Conservation (phyloP, 2,329 filamentous ascomycete genomes). For the Calonectria pteridis region DNA sequence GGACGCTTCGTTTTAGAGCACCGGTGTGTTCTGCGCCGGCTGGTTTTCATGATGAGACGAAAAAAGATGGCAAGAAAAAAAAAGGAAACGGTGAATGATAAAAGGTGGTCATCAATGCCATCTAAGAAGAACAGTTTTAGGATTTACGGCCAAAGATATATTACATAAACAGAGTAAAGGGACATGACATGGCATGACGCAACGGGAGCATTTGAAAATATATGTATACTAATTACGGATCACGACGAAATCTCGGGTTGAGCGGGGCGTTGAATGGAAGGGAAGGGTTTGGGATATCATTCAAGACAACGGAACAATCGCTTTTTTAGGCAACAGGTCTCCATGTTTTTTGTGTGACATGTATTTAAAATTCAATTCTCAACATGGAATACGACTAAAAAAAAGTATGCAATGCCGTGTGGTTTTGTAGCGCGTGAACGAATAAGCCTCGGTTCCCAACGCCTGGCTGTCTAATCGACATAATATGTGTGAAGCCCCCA, state of each 20-base stretch:
- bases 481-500: not conserved
- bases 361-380: conserved; percentile 4
- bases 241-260: not conserved
- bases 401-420: conserved; percentile 14
- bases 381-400: conserved; percentile 7
- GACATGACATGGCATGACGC: not conserved
- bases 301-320: not conserved
- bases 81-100: not conserved
- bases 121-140: not conserved
- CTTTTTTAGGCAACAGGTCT: not conserved
- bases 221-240: not conserved
- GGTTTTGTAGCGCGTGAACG: conserved; percentile 18
- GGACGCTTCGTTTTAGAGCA: conserved; percentile 41
- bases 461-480: conserved; percentile 24
- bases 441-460: conserved; percentile 16
- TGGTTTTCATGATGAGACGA: conserved; percentile 5
- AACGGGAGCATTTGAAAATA: not conserved
- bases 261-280: not conserved
- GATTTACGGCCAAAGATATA: not conserved
- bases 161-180: not conserved
- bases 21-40: not conserved
- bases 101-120: not conserved
- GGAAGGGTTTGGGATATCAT: not conserved
- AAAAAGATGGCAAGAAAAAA: not conserved
- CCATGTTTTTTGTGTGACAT: not conserved